phyloP scores from a whole-genome alignment of 2,329 filamentous ascomycete genomes.

The Epichloe glyceriae region DNA sequence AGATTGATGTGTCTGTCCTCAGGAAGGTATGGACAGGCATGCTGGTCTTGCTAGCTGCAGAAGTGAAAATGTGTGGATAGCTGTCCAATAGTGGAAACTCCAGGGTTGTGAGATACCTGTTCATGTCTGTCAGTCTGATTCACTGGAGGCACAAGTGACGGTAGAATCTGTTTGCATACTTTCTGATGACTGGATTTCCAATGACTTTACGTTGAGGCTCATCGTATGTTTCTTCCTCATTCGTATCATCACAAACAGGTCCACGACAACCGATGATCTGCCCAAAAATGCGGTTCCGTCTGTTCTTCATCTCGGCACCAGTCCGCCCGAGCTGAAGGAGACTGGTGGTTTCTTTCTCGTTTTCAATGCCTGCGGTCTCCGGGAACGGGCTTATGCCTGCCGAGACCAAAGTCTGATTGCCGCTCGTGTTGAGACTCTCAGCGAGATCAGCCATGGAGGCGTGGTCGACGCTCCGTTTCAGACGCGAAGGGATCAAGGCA shows the following conservation, averaged over 20 bases:
- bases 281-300: constrained; percentile 17
- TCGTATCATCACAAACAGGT: constrained; percentile 1
- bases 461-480: constrained; percentile 35
- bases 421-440: constrained; percentile 56
- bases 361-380: constrained; percentile 16
- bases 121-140: not conserved
- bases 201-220: constrained; percentile 11
- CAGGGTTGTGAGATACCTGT: constrained; percentile 6
- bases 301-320: constrained; percentile 1
- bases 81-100: constrained; percentile 59
- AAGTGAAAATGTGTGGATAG: constrained; percentile 63
- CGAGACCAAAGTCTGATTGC: constrained; percentile 67
- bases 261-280: constrained; percentile 15
- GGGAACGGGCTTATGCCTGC: constrained; percentile 50
- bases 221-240: constrained; percentile 3
- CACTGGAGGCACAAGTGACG: not conserved
- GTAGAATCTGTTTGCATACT: constrained; percentile 9
- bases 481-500: constrained; percentile 60
- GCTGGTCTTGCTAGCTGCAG: constrained; percentile 19
- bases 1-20: constrained; percentile 64
- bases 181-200: constrained; percentile 16
- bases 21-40: constrained; percentile 43
- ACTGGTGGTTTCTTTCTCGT: constrained; percentile 18
- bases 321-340: constrained; percentile 17
- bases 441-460: constrained; percentile 48